These are phyloP conservation scores for Cochlearia excelsa DNA, from an alignment of 345 rosid genomes.

Conservation along the genomic window DNA sequence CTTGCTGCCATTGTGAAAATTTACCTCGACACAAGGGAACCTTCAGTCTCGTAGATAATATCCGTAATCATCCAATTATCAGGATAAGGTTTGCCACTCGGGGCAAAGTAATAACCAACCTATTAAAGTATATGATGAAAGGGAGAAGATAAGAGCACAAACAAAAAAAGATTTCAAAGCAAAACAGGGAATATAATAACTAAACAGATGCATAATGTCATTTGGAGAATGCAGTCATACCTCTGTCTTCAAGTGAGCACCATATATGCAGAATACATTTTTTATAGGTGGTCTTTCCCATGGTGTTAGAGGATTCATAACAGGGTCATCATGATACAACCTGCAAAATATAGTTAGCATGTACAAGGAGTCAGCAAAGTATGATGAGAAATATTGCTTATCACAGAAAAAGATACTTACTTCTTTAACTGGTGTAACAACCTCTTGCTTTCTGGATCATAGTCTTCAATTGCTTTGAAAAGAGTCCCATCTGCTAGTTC, in stretches of 20 bases:
- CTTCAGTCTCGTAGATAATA: slow-evolving; percentile 83
- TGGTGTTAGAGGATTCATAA: slow-evolving; percentile 90
- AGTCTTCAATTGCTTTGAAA: slow-evolving; percentile 90
- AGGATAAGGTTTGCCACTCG: slow-evolving; percentile 98
- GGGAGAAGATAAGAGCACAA: slow-evolving; percentile 5
- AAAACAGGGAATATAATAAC: slow-evolving; percentile 12
- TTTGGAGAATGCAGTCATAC: slow-evolving; percentile 41
- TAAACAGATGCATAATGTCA: slow-evolving; percentile 11
- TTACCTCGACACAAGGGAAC: slow-evolving; percentile 77
- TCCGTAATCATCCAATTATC: slow-evolving; percentile 98
- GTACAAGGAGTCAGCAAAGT: slow-evolving; percentile 15
- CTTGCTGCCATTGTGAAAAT: slow-evolving; percentile 18
- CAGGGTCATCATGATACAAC: slow-evolving; percentile 82
- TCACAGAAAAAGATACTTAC: slow-evolving; percentile 39
- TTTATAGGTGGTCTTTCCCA: slow-evolving; percentile 99
- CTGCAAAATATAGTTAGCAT: slow-evolving; percentile 44
- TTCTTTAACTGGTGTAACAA: slow-evolving; percentile 68
- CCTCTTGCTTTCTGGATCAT: slow-evolving; percentile 94
- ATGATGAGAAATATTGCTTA: slow-evolving; percentile 9
- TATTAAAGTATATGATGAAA: slow-evolving; percentile 32
- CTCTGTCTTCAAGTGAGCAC: slow-evolving; percentile 87
- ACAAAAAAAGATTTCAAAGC: not conserved
- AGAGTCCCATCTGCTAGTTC: slow-evolving; percentile 94
- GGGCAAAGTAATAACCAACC: slow-evolving; percentile 97
- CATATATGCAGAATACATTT: slow-evolving; percentile 94